Evolutionary conservation across 345 rosid species (phyloP).

Genomic region (Rhizophora apiculata): DNA sequence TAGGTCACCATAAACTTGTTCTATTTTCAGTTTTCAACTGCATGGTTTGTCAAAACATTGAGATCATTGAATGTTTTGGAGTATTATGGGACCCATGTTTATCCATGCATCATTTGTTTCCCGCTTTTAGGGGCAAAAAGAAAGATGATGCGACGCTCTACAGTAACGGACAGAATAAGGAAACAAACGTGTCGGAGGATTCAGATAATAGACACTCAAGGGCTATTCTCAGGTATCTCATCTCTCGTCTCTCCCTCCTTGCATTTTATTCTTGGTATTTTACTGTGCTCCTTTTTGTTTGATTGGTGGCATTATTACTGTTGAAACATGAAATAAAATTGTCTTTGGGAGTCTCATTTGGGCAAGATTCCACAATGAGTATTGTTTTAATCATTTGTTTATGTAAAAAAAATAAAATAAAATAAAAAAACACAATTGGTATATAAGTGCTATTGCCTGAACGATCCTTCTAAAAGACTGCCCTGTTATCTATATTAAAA

Average conservation of each 20-base stretch:
- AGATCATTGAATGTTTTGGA: too few species aligned
- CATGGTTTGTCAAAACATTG: too few species aligned
- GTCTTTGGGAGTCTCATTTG: too few species aligned
- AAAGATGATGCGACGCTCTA: neutral
- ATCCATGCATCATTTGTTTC: neutral
- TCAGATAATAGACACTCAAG: neutral
- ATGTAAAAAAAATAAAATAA: too few species aligned
- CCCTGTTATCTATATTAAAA: too few species aligned
- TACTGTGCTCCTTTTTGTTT: neutral
- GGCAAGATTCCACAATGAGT: too few species aligned
- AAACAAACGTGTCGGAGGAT: neutral
- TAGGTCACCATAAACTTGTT: too few species aligned
- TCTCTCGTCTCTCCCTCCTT: neutral
- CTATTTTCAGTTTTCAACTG: too few species aligned
- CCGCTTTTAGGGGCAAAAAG: neutral
- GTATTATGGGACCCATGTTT: neutral
- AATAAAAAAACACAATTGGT: too few species aligned
- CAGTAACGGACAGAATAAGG: neutral
- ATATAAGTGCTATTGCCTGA: too few species aligned
- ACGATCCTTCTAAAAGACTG: too few species aligned
- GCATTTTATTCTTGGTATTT: neutral
- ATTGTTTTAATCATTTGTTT: too few species aligned
- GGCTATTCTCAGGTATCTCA: constrained; percentile 11
- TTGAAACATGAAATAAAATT: neutral
- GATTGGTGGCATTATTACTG: neutral